Base-by-base conservation (phyloP, 75 land plant species). In the Sequoia sempervirens region DNA sequence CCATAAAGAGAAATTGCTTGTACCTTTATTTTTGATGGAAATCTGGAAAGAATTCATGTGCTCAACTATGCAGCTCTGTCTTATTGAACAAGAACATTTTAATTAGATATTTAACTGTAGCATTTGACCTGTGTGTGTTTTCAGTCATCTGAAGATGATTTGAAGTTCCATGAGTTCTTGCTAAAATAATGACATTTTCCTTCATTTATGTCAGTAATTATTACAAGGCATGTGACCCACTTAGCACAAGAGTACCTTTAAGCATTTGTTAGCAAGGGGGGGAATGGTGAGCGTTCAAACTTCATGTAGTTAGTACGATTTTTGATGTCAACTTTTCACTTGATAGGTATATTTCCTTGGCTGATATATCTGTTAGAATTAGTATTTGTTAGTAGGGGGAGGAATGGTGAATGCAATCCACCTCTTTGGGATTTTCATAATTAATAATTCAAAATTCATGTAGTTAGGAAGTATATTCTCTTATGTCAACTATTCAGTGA, bases 401-500 rank as follows among this genome's bases (percentile, higher is more conserved):
- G 53, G 53, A 50, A 50, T 50, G 15, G 53, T 50, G 11, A 12
- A 50, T 50, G 53, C 53, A 50, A 50, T 13, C 14, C 13, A 50
- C 53, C 53, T 50, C 53, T 13, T 47, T 50, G 53, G 15, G 53
- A 50, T 50, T 50, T 50, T 12, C 15, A 12, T 50, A 12, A 50
- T 50, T 12, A 12, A 50, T 50, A 50, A 50, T 50, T 50, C 2
- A 40, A 17, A 38, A 75, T 36, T 37, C 79, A 5, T 75, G 5
- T 40, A 40, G 17, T 4, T 37, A 40, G 36, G 37, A 40, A 40
- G 41, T 13, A 20, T 17, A 18, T 23, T 75, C 28, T 26, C 68
- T 23, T 2, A 64, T 64, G 23, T 26, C 68, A 64, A 64, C 93
- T n/a, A n/a, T n/a, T n/a, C n/a, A n/a, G n/a, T n/a, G n/a, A 34